These are phyloP conservation scores for Blastobotrys terrestris DNA, from an alignment of 805 yeast genomes.

Conservation along the genomic window DNA sequence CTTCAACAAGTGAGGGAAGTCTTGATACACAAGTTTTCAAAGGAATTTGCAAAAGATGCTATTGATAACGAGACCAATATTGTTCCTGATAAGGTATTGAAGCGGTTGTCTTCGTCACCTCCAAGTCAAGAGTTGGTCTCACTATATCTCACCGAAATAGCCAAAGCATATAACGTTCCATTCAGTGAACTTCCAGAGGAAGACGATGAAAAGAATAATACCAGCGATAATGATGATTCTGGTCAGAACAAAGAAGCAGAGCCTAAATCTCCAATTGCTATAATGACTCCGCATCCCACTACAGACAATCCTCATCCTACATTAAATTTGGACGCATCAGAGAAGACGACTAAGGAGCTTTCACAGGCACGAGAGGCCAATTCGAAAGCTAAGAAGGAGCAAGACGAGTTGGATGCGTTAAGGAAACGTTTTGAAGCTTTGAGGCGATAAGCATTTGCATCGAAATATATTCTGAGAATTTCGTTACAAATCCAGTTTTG, in stretches of 20 bases:
- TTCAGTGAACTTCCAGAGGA: conserved; percentile 47
- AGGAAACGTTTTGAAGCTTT: conserved; percentile 74
- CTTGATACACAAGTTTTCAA: conserved; percentile 56
- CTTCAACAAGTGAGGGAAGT: conserved; percentile 54
- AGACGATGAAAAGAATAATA: conserved; percentile 25
- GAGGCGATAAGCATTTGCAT: conserved; percentile 40
- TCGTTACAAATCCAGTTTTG: no score
- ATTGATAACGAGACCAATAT: conserved; percentile 43
- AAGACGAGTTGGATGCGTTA: conserved; percentile 52
- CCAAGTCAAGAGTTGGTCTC: conserved; percentile 62
- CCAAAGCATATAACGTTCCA: conserved; percentile 69
- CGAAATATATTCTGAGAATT: no score
- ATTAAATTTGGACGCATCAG: conserved; percentile 15
- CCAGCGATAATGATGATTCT: conserved; percentile 31
- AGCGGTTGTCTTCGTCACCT: conserved; percentile 58
- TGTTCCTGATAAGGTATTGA: conserved; percentile 63
- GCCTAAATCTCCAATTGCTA: conserved; percentile 18
- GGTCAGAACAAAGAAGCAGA: conserved; percentile 11
- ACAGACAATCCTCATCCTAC: conserved; percentile 29
- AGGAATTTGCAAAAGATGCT: conserved; percentile 55
- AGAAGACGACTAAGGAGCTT: not conserved
- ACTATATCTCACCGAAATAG: conserved; percentile 72
- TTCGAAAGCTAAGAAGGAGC: conserved; percentile 19
- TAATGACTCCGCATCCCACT: conserved; percentile 28
- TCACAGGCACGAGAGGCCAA: conserved; percentile 7